Evolutionary conservation across 352 stramenopile species (phyloP).

Genomic region (Globisporangium echinulatum): DNA sequence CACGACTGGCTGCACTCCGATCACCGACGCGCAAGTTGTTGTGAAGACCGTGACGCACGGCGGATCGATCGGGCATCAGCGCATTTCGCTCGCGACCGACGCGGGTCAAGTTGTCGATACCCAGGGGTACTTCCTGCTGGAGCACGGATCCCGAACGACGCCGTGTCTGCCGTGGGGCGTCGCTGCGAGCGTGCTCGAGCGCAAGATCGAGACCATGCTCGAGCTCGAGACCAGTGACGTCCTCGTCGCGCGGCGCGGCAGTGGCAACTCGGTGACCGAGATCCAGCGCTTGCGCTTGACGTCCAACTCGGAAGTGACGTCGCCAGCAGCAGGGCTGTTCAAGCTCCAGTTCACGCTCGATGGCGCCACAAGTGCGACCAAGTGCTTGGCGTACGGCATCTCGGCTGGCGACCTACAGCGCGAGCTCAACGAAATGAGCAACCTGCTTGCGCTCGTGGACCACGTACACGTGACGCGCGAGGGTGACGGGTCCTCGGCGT

Average conservation of each 20-base stretch:
- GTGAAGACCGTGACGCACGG: slow-evolving; percentile 63
- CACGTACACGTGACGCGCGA: slow-evolving; percentile 64
- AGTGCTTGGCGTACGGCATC: slow-evolving; percentile 70
- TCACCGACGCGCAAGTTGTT: slow-evolving; percentile 19
- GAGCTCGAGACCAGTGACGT: slow-evolving; percentile 37
- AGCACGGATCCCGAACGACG: slow-evolving; percentile 17
- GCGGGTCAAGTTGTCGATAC: slow-evolving; percentile 57
- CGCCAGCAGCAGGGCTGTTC: slow-evolving; percentile 40
- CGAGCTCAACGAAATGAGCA: slow-evolving; percentile 56
- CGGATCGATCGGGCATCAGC: slow-evolving; percentile 75
- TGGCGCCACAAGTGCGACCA: slow-evolving; percentile 35
- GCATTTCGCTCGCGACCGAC: slow-evolving; percentile 76
- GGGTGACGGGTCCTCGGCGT: slow-evolving; percentile 52
- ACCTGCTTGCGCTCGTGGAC: slow-evolving; percentile 24
- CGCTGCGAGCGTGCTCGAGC: slow-evolving; percentile 36
- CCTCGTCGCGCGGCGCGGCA: slow-evolving; percentile 51
- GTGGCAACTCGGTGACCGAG: slow-evolving; percentile 53
- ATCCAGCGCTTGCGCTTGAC: slow-evolving; percentile 67
- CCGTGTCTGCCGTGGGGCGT: slow-evolving; percentile 58
- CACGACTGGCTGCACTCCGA: slow-evolving; percentile 18
- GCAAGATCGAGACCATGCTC: slow-evolving; percentile 21
- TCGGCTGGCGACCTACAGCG: slow-evolving; percentile 47
- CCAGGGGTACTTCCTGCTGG: slow-evolving; percentile 49
- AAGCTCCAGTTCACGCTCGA: slow-evolving; percentile 57
- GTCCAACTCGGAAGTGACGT: slow-evolving; percentile 54